Percentiles rank a stretch among this genome's conserved stretches.
phyloP scores from a whole-genome alignment of 345 rosid species.

The Bruguiera sexangula region DNA sequence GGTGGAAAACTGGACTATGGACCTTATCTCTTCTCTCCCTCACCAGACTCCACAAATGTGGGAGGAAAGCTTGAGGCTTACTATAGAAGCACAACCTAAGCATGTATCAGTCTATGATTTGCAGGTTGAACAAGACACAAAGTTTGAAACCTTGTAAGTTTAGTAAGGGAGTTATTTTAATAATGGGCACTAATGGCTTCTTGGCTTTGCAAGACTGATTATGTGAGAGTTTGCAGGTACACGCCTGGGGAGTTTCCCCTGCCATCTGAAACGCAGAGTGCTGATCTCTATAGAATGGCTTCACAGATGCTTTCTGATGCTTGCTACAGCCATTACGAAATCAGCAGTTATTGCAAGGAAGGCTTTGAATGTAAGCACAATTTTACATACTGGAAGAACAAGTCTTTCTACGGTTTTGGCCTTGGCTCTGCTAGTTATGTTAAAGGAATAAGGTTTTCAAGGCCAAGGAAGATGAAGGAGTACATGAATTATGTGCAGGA shows the following conservation, averaged over 20 bases:
- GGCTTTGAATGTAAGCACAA: conserved; percentile 83
- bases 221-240: conserved; percentile 48
- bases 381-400: conserved; percentile 77
- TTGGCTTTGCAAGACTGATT: conserved; percentile 2
- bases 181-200: background rate
- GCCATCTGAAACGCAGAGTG: conserved; percentile 75
- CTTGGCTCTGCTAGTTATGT: conserved; percentile 92
- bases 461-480: conserved; percentile 79
- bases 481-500: conserved; percentile 56
- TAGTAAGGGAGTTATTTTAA: background rate
- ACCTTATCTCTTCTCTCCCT: conserved; percentile 92
- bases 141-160: conserved; percentile 75
- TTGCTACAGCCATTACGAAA: conserved; percentile 77
- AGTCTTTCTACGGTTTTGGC: conserved; percentile 81
- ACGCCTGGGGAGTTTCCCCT: conserved; percentile 86
- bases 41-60: conserved; percentile 77
- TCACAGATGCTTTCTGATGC: conserved; percentile 58
- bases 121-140: conserved; percentile 95
- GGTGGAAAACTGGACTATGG: conserved; percentile 86
- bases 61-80: conserved; percentile 70
- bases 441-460: conserved; percentile 75
- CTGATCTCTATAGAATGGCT: conserved; percentile 74
- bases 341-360: conserved; percentile 66
- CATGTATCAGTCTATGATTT: conserved; percentile 92
- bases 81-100: conserved; percentile 53